Evolutionary conservation across 345 rosid species (phyloP).

Genomic region (Eucalyptus camaldulensis): DNA sequence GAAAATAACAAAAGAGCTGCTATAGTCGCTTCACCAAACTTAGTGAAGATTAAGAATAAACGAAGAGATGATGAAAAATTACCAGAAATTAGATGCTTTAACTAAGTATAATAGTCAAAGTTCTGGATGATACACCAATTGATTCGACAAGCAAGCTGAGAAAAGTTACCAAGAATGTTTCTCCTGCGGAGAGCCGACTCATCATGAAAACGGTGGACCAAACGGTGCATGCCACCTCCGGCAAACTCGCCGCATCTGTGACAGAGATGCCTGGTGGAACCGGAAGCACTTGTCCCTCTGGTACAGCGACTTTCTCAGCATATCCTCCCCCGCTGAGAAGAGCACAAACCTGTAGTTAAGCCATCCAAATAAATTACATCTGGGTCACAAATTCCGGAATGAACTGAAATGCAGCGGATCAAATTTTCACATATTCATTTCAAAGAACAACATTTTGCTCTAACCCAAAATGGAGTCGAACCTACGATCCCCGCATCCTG

Average conservation of each 20-base stretch:
- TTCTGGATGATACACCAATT: background rate
- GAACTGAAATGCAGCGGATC: background rate
- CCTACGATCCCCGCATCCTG: background rate
- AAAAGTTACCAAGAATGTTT: slow-evolving; percentile 50
- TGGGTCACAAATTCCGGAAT: background rate
- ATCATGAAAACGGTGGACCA: slow-evolving; percentile 85
- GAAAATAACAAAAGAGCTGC: background rate
- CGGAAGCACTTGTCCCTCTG: slow-evolving; percentile 60
- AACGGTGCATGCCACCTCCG: slow-evolving; percentile 85
- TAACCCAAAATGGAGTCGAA: background rate
- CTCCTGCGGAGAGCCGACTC: slow-evolving; percentile 45
- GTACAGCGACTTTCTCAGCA: slow-evolving; percentile 75
- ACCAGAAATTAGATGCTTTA: background rate
- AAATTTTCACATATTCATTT: background rate
- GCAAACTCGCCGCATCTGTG: slow-evolving; percentile 52
- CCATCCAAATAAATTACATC: background rate
- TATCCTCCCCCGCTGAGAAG: slow-evolving; percentile 83
- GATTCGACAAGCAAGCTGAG: background rate
- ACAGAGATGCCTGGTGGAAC: slow-evolving; percentile 45
- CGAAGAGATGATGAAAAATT: background rate
- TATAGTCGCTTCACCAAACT: background rate
- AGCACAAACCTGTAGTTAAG: slow-evolving; percentile 49
- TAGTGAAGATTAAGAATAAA: background rate
- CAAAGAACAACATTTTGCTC: background rate
- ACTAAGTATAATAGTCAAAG: background rate